Evolutionary conservation across 768 basidiomycete genomes (phyloP).

Genomic region (Grammothele lineata): DNA sequence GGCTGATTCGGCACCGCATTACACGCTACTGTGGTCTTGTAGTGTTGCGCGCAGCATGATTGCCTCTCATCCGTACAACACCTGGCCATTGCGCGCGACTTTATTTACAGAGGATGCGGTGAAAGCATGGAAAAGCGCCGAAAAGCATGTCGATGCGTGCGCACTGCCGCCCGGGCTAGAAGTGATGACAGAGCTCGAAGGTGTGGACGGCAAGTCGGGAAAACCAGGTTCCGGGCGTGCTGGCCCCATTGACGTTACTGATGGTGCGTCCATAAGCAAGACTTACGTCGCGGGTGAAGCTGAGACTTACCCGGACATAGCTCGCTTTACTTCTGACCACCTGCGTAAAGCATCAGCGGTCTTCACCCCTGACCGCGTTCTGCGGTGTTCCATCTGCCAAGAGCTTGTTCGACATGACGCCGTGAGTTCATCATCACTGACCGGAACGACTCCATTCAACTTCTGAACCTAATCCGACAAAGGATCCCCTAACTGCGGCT

Average conservation of each 20-base stretch:
- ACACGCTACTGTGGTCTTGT: too few relatives aligned
- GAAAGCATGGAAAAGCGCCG: conserved; percentile 45
- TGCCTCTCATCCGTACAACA: conserved; percentile 58
- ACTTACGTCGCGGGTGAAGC: too few relatives aligned
- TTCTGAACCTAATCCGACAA: too few relatives aligned
- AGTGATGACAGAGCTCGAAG: conserved; percentile 53
- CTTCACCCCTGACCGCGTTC: conserved; percentile 28
- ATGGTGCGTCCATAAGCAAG: conserved; percentile 49
- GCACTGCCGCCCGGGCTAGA: conserved; percentile 53
- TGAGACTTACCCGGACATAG: too few relatives aligned
- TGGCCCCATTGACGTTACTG: conserved; percentile 54
- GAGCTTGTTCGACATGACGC: conserved; percentile 37
- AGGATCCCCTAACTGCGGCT: conserved; percentile 49
- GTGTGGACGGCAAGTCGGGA: conserved; percentile 64
- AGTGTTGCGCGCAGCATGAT: conserved; percentile 66
- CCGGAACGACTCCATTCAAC: too few relatives aligned
- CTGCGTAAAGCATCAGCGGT: conserved; percentile 45
- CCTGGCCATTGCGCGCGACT: conserved; percentile 72
- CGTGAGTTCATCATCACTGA: conserved; percentile 37
- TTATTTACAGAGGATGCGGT: conserved; percentile 65
- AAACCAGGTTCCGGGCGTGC: conserved; percentile 47
- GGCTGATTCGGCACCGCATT: too few relatives aligned
- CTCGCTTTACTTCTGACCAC: conserved; percentile 43
- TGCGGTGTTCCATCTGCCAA: conserved; percentile 48
- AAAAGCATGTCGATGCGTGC: conserved; percentile 18